Base-by-base conservation (phyloP, 179 eudicot species). In the Drosera spatulata region DNA sequence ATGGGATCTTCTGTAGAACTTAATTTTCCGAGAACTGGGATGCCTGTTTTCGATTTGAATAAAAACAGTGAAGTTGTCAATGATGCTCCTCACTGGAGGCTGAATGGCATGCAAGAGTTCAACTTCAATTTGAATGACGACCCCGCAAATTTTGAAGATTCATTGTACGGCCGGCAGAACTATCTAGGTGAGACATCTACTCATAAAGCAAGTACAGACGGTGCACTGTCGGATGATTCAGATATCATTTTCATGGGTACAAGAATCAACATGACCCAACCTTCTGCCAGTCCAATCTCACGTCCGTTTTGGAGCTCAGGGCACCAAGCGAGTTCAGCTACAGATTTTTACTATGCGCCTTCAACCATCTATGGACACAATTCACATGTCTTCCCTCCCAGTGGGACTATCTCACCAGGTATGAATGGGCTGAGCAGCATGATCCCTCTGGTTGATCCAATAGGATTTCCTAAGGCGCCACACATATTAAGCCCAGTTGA, bases 101-200 rank as follows among this genome's bases (percentile, higher is more conserved):
- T 85, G 95, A 40, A 80, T 95, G 39, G 78, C 96, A 54, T 76
- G 83, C 38, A 75, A 73, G 79, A 86, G 77, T 61, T 79, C 85
- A 84, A 77, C 69, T 71, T 87, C 53, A 88, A 87, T 75, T 73
- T 91, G 60, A 91, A 91, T 64, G 97, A 83, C 70, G 81, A 77
- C 52, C 90, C 82, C 3, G 73, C 74, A 39, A 55, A 66, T 59
- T 64, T 61, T 61, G 83, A 72, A 53, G 79, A 74, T 63, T 59
- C 57, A 50, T 71, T 79, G 12, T 22, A 22, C 33, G 71, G 67
- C 42, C 70, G 41, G 43, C 71, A 52, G 39, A 60, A 73, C 41
- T 72, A 55, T 69, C 61, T 75, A 15, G 73, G 73, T 37, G 73
- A 75, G 73, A 51, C 77, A 41, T 73, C 83, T 65, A 70, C 65